Evolutionary conservation across 108 stramenopile species (phyloP), one percentile per base, ranked within the genome.

Genomic region (Nannochloropsis gaditana): DNA sequence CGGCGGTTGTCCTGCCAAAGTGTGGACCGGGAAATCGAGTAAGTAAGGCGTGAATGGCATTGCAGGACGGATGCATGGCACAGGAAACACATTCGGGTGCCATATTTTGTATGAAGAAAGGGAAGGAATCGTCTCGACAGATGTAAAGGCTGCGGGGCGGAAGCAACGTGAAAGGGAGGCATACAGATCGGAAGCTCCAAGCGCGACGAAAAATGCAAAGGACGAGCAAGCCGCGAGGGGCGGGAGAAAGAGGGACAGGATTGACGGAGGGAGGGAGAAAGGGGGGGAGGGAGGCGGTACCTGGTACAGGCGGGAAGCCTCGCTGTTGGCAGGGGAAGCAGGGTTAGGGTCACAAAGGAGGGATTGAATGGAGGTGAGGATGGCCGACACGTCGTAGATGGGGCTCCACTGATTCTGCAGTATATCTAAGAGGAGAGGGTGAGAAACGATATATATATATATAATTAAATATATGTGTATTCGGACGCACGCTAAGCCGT

Each of bases 341-440:
- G 99, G 97, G 88, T 99, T 99, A 41, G 99, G 99, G 92, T 99
- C 99, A 83, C 96, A 97, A 84, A 99, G 91, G 73, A 99, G 90
- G 79, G 95, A 96, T 91, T 99, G 99, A 85, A 99, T 98, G 81
- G 94, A 95, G n/a, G 97, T 98, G 88, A 99, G 90, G 88, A 99
- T 98, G 42, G 98, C 97, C 47, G 95, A 95, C 85, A 99, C 97
- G 90, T 99, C 97, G 88, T 99, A 99, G 91, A 99, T 99, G 9
- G 99, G 99, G 88, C 94, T 94, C 99, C 98, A 99, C 87, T 99
- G 98, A 90, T 98, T 99, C 86, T 99, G 98, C 90, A 99, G 92
- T 92, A 99, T 99, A 87, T 99, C 99, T 85, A 99, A 43, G 82
- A 42, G 43, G n/a, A 10, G 82, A 82, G 82, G 43, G 43, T 1